Conservation (phyloP, 805 yeast species). For the Lachancea thermotolerans region DNA sequence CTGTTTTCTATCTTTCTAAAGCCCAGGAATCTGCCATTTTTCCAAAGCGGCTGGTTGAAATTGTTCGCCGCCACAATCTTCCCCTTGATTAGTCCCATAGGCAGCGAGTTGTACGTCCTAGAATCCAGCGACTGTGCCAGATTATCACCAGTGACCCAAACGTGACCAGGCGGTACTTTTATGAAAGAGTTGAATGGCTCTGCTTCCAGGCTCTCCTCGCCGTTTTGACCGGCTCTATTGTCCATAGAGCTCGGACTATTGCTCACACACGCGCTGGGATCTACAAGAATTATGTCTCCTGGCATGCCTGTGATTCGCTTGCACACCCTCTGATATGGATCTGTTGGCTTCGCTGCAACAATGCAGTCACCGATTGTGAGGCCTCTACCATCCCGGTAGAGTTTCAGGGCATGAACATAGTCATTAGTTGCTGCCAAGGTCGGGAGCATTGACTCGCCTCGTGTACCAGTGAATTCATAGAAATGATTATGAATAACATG, state of each 20-base stretch:
- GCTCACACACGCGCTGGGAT: conserved; percentile 50
- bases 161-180: conserved; percentile 86
- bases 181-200: conserved; percentile 43
- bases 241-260: conserved; percentile 26
- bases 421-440: conserved; percentile 71
- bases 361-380: conserved; percentile 77
- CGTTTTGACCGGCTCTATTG: too few relatives aligned
- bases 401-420: conserved; percentile 69
- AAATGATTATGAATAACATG: conserved; percentile 64
- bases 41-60: conserved; percentile 42
- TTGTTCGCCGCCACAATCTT: conserved; percentile 70
- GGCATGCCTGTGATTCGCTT: conserved; percentile 95
- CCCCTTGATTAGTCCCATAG: conserved; percentile 83
- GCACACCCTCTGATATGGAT: conserved; percentile 78
- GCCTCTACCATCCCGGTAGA: conserved; percentile 55
- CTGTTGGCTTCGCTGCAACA: conserved; percentile 85
- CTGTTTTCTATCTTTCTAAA: conserved; percentile 51
- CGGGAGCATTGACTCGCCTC: conserved; percentile 95
- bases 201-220: conserved; percentile 8
- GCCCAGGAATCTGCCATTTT: conserved; percentile 40
- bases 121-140: conserved; percentile 82
- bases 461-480: conserved; percentile 72
- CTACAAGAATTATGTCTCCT: conserved; percentile 76
- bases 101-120: conserved; percentile 81
- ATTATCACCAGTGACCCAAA: conserved; percentile 97